Evolutionary conservation across 139 green algal genomes (phyloP), one percentile per base, ranked within the genome.

Genomic region (Chlorella sorokiniana): DNA sequence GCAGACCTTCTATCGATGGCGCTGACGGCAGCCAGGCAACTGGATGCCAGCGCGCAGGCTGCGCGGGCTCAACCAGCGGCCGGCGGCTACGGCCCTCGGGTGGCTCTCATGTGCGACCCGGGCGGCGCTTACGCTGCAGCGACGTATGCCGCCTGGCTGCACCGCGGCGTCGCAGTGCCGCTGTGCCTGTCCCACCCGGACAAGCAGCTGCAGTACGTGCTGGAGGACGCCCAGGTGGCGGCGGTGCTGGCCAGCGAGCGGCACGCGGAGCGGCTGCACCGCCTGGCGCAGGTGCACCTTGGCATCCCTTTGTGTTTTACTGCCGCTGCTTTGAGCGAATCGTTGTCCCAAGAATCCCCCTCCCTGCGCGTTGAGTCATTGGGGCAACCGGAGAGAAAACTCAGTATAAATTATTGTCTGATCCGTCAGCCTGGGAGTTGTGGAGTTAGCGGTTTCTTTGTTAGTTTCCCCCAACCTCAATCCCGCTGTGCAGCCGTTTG

Each of bases 71-170:
- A 10, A 1, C 11, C 77, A 76, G 79, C 22, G 7, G 20, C 29
- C 1, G 35, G 51, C 56, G n/a, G 18, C n/a, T 1, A 25, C 6
- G 54, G 76, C 4, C 82, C 88, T 0, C 79, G 88, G 1, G 81
- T 96, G 2, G 92, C 84, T 0, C 73, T 96, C 23, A 86, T 91
- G 77, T 72, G 76, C 5, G 74, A 86, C 20, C 82, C 83, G 25
- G 85, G 85, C 9, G 25, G n/a, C 18, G 52, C 11, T 22, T 98
- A 95, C 78, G 87, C 96, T 38, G 88, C 91, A 3, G 89, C 82
- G n/a, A 94, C 89, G 1, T 96, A 90, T 88, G 95, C 83, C 2
- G 90, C 92, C 7, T 99, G 96, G 96, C 85, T 95, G 61, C 80
- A 84, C 22, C 84, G 92, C 4, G 90, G 89, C 41, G 92, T 98